Base-by-base conservation (phyloP, 139 green algal species). In the Chlamydomonas urium region DNA sequence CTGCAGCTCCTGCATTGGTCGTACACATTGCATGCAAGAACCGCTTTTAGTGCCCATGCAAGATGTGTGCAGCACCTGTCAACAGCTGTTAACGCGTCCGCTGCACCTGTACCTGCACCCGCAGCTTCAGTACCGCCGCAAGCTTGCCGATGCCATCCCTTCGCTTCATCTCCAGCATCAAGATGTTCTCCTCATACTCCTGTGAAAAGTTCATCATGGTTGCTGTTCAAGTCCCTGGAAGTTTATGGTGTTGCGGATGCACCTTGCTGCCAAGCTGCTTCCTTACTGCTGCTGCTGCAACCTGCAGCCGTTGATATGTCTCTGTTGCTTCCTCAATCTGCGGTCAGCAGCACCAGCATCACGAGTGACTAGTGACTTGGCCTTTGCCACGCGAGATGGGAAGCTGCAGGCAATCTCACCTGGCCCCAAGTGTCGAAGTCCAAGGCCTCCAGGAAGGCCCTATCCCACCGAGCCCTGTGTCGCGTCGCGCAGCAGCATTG, bases 341-440 rank as follows among this genome's bases (percentile, higher is more conserved):
- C 57, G 60, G 17, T 56, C 45, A 56, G 45, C 45, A 56, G 17
- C 45, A 56, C 21, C 21, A 26, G 17, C 17, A 56, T 56, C 45
- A 56, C 17, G 45, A 56, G 17, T 56, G 45, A 56, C 17, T 56
- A 26, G 45, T 56, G 17, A 17, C 21, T 56, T 26, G 45, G 45
- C 21, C n/a, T n/a, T n/a, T n/a, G n/a, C n/a, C n/a, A n/a, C n/a
- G n/a, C n/a, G n/a, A n/a, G n/a, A n/a, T n/a, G n/a, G n/a, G n/a
- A n/a, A n/a, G n/a, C n/a, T n/a, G n/a, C n/a, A n/a, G n/a, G n/a
- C n/a, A n/a, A n/a, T 50, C 42, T 34, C 53, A 84, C 82, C 73
- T 87, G 82, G 0, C 82, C 82, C 82, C 82, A 87, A 1, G 73
- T 79, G 47, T 87, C 82, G 62, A 79, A 82, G 32, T 87, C 82